Conservation (phyloP, 177 flowering plant genomes). For the Vitis hybrid region DNA sequence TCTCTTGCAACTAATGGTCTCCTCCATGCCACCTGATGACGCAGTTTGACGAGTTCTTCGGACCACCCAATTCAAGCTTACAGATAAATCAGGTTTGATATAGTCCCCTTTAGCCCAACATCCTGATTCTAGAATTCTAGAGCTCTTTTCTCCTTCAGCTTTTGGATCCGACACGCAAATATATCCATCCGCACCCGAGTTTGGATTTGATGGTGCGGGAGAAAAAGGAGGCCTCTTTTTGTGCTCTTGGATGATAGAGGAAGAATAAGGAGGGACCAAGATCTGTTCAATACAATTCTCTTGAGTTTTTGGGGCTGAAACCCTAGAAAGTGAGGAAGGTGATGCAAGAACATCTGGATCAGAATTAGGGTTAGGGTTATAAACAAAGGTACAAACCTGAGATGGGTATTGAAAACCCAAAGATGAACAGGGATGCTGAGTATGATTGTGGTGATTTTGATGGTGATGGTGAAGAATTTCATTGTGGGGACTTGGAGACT, state of each 20-base stretch:
- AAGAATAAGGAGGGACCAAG: conserved; percentile 21
- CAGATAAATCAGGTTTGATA: conserved; percentile 24
- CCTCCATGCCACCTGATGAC: conserved; percentile 23
- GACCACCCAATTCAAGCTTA: conserved; percentile 35
- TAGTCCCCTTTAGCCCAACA: conserved; percentile 17
- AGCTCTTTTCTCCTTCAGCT: conserved; percentile 24
- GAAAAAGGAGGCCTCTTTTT: conserved; percentile 21
- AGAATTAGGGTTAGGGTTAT: conserved; percentile 41
- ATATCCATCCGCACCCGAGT: conserved; percentile 15
- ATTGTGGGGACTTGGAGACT: conserved; percentile 27
- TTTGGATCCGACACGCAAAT: conserved; percentile 17
- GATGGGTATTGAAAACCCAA: conserved; percentile 29
- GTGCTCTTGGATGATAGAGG: conserved; percentile 19
- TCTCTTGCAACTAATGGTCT: conserved; percentile 30
- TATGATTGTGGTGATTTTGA: conserved; percentile 8
- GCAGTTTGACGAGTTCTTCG: conserved; percentile 14
- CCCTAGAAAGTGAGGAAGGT: conserved; percentile 31
- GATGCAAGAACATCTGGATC: conserved; percentile 24
- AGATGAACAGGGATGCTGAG: conserved; percentile 15
- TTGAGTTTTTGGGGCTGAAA: conserved; percentile 20
- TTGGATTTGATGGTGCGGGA: conserved; percentile 20
- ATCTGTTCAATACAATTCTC: conserved; percentile 17
- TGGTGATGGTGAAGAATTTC: conserved; percentile 21
- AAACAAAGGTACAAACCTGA: conserved; percentile 28
- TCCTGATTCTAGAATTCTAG: conserved; percentile 15